phyloP scores from a whole-genome alignment of 495 filamentous ascomycete genomes.

The Xylaria cubensis region DNA sequence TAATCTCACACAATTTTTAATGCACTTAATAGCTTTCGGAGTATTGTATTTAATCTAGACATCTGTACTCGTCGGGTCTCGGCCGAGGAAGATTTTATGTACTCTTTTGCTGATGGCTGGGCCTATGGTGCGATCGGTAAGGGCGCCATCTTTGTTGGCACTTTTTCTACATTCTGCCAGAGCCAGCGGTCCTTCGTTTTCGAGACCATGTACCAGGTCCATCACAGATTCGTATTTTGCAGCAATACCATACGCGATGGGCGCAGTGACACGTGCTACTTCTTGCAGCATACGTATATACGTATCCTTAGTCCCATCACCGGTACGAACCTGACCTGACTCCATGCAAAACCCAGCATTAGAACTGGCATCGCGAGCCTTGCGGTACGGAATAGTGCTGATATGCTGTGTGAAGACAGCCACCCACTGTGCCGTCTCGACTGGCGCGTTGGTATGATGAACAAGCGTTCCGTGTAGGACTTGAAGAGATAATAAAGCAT shows the following conservation, averaged over 20 bases:
- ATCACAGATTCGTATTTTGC: constrained; percentile 64
- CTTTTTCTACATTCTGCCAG: constrained; percentile 71
- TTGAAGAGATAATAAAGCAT: constrained; percentile 75
- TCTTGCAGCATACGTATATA: constrained; percentile 83
- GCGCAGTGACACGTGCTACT: constrained; percentile 72
- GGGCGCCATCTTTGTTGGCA: constrained; percentile 70
- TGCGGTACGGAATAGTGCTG: constrained; percentile 75
- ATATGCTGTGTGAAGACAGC: constrained; percentile 82
- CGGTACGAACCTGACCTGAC: constrained; percentile 76
- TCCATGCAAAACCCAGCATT: constrained; percentile 83
- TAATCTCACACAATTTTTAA: background rate
- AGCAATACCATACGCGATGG: constrained; percentile 75
- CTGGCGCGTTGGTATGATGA: constrained; percentile 67
- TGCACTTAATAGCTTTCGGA: background rate
- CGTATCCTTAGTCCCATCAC: constrained; percentile 70
- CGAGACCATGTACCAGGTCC: constrained; percentile 64
- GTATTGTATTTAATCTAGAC: constrained; percentile 49
- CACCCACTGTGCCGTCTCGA: constrained; percentile 80
- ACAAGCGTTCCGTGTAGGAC: constrained; percentile 70
- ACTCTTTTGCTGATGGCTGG: constrained; percentile 73
- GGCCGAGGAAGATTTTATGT: constrained; percentile 75
- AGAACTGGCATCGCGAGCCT: constrained; percentile 46
- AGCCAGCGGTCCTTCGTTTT: constrained; percentile 61
- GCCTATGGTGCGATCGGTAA: constrained; percentile 70
- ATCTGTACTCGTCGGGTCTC: constrained; percentile 70